These are phyloP conservation scores for Apodospora peruviana DNA, from an alignment of 495 filamentous ascomycete genomes.

Conservation along the genomic window DNA sequence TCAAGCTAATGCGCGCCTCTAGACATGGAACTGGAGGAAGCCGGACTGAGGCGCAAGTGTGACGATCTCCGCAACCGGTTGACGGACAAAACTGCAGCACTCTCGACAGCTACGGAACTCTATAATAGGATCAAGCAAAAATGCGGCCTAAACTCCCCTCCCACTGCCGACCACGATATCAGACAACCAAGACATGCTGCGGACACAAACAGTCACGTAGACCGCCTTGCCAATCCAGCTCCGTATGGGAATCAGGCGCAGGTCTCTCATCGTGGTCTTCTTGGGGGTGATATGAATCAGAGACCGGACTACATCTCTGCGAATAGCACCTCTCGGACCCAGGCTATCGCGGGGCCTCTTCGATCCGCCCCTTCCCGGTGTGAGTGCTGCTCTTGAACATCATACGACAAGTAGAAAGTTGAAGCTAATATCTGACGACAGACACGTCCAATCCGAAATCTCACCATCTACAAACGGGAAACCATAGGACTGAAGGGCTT, in stretches of 20 bases:
- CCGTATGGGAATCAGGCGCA: not conserved
- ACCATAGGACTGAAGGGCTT: no score
- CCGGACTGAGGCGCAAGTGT: constrained; percentile 66
- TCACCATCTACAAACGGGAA: no score
- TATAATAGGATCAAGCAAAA: constrained; percentile 76
- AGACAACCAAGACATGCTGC: not conserved
- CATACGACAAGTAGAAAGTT: no score
- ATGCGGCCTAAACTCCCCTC: constrained; percentile 63
- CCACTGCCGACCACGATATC: not conserved
- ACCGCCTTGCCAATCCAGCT: not conserved
- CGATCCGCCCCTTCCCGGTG: no score
- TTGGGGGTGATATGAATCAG: no score
- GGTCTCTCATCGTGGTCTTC: not conserved
- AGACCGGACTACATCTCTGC: no score
- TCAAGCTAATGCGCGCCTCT: not conserved
- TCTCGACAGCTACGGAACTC: constrained; percentile 75
- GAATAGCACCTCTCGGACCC: no score
- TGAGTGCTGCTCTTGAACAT: no score
- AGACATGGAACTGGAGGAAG: constrained; percentile 64
- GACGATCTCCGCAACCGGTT: constrained; percentile 65
- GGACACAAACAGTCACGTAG: not conserved
- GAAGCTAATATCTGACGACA: no score
- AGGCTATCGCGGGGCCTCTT: no score
- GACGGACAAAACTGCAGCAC: constrained; percentile 65
- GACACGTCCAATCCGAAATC: no score